phyloP scores from a whole-genome alignment of 73 alveolate species.

The Paramecium caudatum region DNA sequence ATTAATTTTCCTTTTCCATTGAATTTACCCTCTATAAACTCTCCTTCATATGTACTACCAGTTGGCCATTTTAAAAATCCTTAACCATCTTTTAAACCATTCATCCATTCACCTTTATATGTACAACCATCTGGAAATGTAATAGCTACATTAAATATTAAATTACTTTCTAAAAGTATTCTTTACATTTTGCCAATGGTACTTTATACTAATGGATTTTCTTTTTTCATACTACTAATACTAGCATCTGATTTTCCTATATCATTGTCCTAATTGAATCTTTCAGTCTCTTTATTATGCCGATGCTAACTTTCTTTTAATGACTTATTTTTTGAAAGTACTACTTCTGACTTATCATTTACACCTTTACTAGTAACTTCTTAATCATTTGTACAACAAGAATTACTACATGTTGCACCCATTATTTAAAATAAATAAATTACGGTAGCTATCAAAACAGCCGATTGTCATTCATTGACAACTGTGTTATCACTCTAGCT shows the following conservation, averaged over 20 bases:
- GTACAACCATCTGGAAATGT: constrained; percentile 55
- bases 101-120: constrained; percentile 64
- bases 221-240: background rate
- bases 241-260: constrained; percentile 47
- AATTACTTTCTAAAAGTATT: background rate
- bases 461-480: constrained; percentile 24
- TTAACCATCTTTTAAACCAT: constrained; percentile 64
- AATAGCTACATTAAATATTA: background rate
- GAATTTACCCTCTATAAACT: constrained; percentile 43
- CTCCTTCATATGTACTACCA: constrained; percentile 73
- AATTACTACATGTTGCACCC: constrained; percentile 63
- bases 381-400: constrained; percentile 56
- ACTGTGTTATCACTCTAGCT: constrained; percentile 42
- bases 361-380: constrained; percentile 22
- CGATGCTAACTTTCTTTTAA: constrained; percentile 20
- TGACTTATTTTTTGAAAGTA: constrained; percentile 24
- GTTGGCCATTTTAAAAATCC: constrained; percentile 76
- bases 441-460: constrained; percentile 45
- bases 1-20: constrained; percentile 74
- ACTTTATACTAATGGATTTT: background rate
- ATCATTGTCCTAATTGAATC: constrained; percentile 34
- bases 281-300: constrained; percentile 45
- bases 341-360: constrained; percentile 45
- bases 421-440: constrained; percentile 11
- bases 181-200: constrained; percentile 40